Evolutionary conservation across 1,139 yeast genomes (phyloP).

Genomic region (Kurtzmaniella quercitrusa): DNA sequence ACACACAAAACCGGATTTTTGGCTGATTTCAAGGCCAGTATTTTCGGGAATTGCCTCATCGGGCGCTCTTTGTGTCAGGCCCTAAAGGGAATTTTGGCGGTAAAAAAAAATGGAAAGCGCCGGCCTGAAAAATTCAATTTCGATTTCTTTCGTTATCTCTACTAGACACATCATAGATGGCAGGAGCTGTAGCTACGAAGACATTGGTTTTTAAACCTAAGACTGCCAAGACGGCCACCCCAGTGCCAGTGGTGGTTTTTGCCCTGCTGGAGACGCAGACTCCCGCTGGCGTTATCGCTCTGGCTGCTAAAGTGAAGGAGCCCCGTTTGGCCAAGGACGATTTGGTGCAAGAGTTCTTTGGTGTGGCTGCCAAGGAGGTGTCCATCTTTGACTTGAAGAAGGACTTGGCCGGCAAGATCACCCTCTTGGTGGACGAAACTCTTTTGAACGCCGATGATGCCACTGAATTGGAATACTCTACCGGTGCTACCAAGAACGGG

Average conservation of each 20-base stretch:
- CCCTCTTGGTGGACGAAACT: slow-evolving; percentile 59
- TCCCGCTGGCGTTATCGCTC: slow-evolving; percentile 62
- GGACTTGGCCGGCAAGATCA: slow-evolving; percentile 59
- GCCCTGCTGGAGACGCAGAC: slow-evolving; percentile 72
- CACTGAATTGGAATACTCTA: slow-evolving; percentile 47
- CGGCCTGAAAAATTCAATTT: background rate
- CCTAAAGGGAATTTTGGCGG: background rate
- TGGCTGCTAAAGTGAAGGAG: slow-evolving; percentile 70
- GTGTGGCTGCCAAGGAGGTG: slow-evolving; percentile 60
- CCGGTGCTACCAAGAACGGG: slow-evolving; percentile 57
- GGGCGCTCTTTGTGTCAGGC: background rate
- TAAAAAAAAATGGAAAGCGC: background rate
- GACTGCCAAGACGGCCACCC: slow-evolving; percentile 78
- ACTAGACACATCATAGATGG: background rate
- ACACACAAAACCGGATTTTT: too few species aligned
- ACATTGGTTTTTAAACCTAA: slow-evolving; percentile 87
- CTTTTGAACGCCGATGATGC: slow-evolving; percentile 36
- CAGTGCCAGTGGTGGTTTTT: slow-evolving; percentile 77
- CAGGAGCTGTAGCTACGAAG: slow-evolving; percentile 49
- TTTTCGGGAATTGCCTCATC: background rate
- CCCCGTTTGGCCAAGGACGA: slow-evolving; percentile 87
- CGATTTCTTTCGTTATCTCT: background rate
- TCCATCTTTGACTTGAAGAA: slow-evolving; percentile 55
- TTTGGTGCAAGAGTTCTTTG: slow-evolving; percentile 63
- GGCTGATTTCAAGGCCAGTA: background rate